A percentile compares a stretch with the other conserved stretches of the same genome.
Evolutionary conservation across 106 monocot genomes (phyloP).

Genomic region (Acanthochlamys bracteata): DNA sequence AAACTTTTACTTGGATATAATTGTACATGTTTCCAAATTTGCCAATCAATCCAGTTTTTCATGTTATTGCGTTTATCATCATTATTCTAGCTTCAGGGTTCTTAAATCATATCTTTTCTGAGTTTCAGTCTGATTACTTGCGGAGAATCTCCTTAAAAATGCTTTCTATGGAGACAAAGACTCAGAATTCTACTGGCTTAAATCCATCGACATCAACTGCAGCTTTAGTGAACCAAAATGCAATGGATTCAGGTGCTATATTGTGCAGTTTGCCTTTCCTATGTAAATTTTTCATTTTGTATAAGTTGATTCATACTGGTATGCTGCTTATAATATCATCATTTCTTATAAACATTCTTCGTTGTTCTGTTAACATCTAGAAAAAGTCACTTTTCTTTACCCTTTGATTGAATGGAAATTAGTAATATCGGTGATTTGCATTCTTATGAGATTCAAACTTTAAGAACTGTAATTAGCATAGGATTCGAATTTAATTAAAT

Average conservation of each 20-base stretch:
- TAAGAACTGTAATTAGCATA: no score
- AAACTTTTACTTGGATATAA: no score
- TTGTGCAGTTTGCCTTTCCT: neutral
- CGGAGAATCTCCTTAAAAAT: constrained; percentile 76
- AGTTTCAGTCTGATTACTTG: constrained; percentile 66
- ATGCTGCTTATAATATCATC: neutral
- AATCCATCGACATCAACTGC: constrained; percentile 18
- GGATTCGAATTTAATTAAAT: no score
- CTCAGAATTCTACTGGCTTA: constrained; percentile 22
- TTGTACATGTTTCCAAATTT: no score
- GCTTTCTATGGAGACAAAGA: constrained; percentile 75
- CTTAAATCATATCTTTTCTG: neutral
- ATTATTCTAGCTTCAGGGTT: neutral
- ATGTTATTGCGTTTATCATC: neutral
- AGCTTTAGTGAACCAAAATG: constrained; percentile 23
- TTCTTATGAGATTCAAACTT: no score
- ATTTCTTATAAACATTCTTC: neutral
- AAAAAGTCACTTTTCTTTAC: no score
- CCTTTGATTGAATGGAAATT: no score
- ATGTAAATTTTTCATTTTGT: neutral
- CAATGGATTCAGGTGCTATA: constrained; percentile 41
- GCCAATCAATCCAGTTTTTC: neutral
- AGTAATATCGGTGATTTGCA: no score
- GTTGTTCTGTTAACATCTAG: no score
- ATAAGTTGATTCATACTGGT: neutral